phyloP scores from a whole-genome alignment of 2,329 filamentous ascomycete species.

The Helotiales sp. region DNA sequence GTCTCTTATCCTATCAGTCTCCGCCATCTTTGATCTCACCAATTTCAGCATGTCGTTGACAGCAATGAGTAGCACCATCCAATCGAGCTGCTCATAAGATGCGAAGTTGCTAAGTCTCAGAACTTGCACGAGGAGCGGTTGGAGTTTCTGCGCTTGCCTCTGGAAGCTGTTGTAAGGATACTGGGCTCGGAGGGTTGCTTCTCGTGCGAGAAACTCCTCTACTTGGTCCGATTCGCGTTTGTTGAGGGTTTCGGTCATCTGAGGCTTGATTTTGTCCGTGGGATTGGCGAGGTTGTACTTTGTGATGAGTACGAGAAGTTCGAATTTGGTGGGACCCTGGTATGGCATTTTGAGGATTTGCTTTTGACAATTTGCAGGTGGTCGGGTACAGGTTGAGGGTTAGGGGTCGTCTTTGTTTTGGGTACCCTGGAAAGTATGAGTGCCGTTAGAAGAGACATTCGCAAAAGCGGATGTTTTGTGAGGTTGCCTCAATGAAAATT shows the following conservation, averaged over 20 bases:
- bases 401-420: too few relatives aligned
- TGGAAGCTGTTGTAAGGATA: constrained; percentile 7
- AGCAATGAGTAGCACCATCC: background rate
- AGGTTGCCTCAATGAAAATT: too few relatives aligned
- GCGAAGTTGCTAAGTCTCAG: background rate
- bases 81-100: background rate
- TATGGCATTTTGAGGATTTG: background rate
- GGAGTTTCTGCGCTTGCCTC: background rate
- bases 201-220: background rate
- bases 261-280: background rate
- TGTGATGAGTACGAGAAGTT: background rate
- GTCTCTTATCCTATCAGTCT: background rate
- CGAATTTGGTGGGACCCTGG: background rate
- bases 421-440: too few relatives aligned
- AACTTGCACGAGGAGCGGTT: background rate
- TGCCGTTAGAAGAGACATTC: too few relatives aligned
- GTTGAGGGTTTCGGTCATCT: background rate
- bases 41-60: background rate
- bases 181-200: background rate
- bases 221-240: background rate
- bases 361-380: too few relatives aligned
- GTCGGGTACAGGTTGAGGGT: too few relatives aligned
- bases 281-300: background rate
- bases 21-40: background rate
- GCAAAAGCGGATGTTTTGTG: too few relatives aligned